Base-by-base conservation (phyloP, 257 asterid genomes). In the Nicotiana noctiflora region DNA sequence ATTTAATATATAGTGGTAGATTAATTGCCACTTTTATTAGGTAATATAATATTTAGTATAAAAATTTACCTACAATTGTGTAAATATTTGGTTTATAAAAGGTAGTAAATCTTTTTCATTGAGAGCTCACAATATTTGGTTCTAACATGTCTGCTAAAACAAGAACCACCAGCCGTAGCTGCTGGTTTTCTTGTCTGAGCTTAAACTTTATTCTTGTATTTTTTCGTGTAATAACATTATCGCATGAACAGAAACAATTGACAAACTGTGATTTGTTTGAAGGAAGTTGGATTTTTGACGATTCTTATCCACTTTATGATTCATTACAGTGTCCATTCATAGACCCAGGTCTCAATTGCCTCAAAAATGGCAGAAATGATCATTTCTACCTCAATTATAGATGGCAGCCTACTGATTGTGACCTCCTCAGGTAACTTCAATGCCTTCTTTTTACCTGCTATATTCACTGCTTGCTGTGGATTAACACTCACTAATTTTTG, bases 241-340 rank as follows among this genome's bases (percentile, higher is more conserved):
- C 53, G 4, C n/a, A 34, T 67, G 76, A 18, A 29, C 76, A 82
- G 44, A 60, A 76, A 27, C 62, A 72, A 60, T 53, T 61, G 62
- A n/a, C 70, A 27, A 63, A 82, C 49, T 92, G 97, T 77, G 75
- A 91, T 84, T 34, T 90, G 2, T 92, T 84, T 63, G 23, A 83
- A 25, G 97, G 97, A 67, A 91, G 90, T n/a, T 92, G 97, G 96
- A 81, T 89, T 86, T 72, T 31, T 19, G 97, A 91, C 84, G 52
- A 83, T 49, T 85, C 88, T 29, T 86, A 86, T 66, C 91, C 90
- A 14, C 88, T 87, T 12, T 92, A 91, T 81, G 89, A 89, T 81
- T 81, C 91, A 18, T 65, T 84, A 10, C 64, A 83, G 17, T 91
- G 97, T 88, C 94, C 96, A 3, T 91, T 91, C 83, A 83, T 83